Conservation (phyloP, 257 asterid genomes). For the Capsicum rhomboideum region DNA sequence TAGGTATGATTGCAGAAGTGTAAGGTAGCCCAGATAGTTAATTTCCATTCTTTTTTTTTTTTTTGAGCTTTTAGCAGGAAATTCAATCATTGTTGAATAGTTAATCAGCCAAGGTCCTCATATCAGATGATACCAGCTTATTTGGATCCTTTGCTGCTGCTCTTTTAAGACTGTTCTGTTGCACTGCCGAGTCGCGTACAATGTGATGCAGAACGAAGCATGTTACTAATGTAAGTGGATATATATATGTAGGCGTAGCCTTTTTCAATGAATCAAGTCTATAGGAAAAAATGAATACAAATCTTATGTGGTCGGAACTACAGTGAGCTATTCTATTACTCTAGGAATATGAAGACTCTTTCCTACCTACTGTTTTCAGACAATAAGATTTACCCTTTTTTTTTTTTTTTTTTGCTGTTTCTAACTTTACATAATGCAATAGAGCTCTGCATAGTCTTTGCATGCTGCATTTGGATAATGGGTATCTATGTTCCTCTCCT, state of each 20-base stretch:
- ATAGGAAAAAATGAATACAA: not conserved
- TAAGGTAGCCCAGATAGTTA: not conserved
- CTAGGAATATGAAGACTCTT: not conserved
- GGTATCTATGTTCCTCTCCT: not conserved
- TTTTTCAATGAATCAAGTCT: not conserved
- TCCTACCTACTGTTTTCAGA: not conserved
- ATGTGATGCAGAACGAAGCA: not conserved
- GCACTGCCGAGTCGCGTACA: not conserved
- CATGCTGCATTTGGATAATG: not conserved
- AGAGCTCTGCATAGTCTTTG: not conserved
- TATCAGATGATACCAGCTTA: not conserved
- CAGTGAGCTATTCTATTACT: not conserved
- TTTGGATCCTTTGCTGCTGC: not conserved
- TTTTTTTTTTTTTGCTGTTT: not conserved
- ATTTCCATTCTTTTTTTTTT: too few species aligned
- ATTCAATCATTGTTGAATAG: not conserved
- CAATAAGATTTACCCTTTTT: not conserved
- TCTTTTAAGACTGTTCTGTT: not conserved
- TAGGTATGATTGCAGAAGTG: not conserved
- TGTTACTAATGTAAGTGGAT: not conserved
- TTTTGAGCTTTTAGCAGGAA: not conserved
- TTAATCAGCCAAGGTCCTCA: not conserved
- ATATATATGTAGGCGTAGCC: not conserved
- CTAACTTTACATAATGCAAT: not conserved
- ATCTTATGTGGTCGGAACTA: not conserved